These are phyloP conservation scores for Inosperma sp. DNA, from an alignment of 768 basidiomycete species.

Conservation along the genomic window DNA sequence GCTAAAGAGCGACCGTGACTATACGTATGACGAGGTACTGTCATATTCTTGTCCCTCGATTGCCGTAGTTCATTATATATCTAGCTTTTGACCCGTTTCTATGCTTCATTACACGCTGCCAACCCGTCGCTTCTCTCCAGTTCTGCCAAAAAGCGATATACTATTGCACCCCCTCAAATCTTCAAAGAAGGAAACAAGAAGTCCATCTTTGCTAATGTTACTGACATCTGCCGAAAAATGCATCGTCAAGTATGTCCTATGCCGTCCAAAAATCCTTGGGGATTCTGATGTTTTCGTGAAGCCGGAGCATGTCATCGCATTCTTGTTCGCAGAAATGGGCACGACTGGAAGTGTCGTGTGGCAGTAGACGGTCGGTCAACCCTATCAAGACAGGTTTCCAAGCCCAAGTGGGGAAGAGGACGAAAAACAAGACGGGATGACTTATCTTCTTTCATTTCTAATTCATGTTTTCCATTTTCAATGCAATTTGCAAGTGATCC, in stretches of 20 bases:
- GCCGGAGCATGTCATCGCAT: constrained; percentile 97
- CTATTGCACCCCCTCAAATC: constrained; percentile 94
- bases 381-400: constrained; percentile 99
- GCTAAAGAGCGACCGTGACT: constrained; percentile 91
- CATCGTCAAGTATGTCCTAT: constrained; percentile 66
- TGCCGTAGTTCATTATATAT: neutral
- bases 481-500: no score
- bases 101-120: constrained; percentile 83
- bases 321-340: constrained; percentile 97
- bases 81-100: constrained; percentile 91
- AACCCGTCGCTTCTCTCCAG: constrained; percentile 85
- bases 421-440: constrained; percentile 73
- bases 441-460: constrained; percentile 1
- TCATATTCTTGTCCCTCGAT: neutral
- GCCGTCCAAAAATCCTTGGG: neutral
- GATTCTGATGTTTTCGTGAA: constrained; percentile 28
- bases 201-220: constrained; percentile 93
- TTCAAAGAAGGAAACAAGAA: constrained; percentile 97
- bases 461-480: no score
- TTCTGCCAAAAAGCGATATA: constrained; percentile 89
- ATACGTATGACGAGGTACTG: constrained; percentile 86
- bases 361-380: constrained; percentile 86
- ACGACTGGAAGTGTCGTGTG: constrained; percentile 93
- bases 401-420: constrained; percentile 87
- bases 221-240: constrained; percentile 98